phyloP scores from a whole-genome alignment of 768 basidiomycete genomes.

The Suillus americanus region DNA sequence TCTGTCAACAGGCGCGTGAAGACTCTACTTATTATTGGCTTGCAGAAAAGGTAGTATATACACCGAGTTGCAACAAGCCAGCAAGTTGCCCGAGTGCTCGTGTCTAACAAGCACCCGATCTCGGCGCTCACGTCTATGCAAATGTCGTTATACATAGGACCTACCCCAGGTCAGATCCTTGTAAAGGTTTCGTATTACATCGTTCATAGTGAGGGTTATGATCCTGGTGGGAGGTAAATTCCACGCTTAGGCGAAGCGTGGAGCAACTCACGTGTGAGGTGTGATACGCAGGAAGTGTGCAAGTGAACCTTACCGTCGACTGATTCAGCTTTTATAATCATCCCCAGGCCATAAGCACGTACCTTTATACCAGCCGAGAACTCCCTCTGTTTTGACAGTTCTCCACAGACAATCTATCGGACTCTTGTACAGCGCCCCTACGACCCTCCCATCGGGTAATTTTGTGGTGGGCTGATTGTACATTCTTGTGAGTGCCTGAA shows the following conservation, averaged over 20 bases:
- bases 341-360: constrained; percentile 9
- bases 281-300: constrained; percentile 93
- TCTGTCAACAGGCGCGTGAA: not conserved
- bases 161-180: constrained; percentile 34
- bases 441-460: constrained; percentile 66
- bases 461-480: constrained; percentile 90
- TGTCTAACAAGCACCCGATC: not conserved
- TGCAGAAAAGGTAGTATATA: not conserved
- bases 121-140: not conserved
- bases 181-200: constrained; percentile 70
- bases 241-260: not conserved
- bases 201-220: constrained; percentile 88
- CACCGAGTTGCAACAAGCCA: not conserved
- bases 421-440: constrained; percentile 82
- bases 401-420: constrained; percentile 98
- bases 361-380: constrained; percentile 97
- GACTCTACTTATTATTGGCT: not conserved
- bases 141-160: not conserved
- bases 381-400: constrained; percentile 86
- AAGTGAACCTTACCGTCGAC: constrained; percentile 63
- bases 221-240: constrained; percentile 48
- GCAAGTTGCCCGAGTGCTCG: not conserved
- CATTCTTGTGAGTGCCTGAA: constrained; percentile 84
- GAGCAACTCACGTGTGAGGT: constrained; percentile 74
- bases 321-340: not conserved